Conservation (phyloP, 192 early-diverging fungal genomes). For the Umbelopsis isabellina region DNA sequence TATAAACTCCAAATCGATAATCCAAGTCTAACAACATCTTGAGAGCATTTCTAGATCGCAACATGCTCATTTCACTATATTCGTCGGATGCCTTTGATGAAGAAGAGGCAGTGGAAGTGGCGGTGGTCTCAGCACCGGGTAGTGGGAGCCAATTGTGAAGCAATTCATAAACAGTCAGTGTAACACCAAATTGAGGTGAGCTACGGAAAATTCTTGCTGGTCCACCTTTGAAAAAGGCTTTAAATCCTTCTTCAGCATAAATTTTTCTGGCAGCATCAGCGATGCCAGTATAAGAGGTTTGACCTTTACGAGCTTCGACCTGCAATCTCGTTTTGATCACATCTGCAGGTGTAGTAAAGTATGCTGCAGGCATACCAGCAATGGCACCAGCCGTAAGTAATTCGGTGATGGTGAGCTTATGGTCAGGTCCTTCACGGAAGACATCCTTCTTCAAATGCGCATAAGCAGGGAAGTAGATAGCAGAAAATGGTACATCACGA, state of each 20-base stretch:
- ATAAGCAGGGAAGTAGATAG: slow-evolving; percentile 96
- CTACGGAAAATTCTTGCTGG: slow-evolving; percentile 89
- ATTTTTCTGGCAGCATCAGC: slow-evolving; percentile 87
- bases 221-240: slow-evolving; percentile 97
- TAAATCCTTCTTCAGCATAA: slow-evolving; percentile 86
- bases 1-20: slow-evolving; percentile 46
- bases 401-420: slow-evolving; percentile 67
- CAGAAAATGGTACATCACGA: slow-evolving; percentile 96
- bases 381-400: slow-evolving; percentile 88
- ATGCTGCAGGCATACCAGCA: slow-evolving; percentile 97
- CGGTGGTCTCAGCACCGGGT: slow-evolving; percentile 33
- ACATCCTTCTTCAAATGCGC: slow-evolving; percentile 95
- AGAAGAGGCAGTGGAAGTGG: slow-evolving; percentile 24
- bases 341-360: slow-evolving; percentile 96
- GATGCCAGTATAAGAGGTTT: slow-evolving; percentile 87
- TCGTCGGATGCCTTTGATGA: slow-evolving; percentile 22
- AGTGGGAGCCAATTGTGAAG: slow-evolving; percentile 72
- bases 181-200: slow-evolving; percentile 98
- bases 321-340: slow-evolving; percentile 98
- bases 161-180: slow-evolving; percentile 90
- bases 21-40: slow-evolving; percentile 57
- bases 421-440: slow-evolving; percentile 82
- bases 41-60: slow-evolving; percentile 57
- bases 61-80: slow-evolving; percentile 38
- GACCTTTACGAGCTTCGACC: slow-evolving; percentile 87